These are phyloP conservation scores for Suhomyces xylopsoci DNA, from an alignment of 805 yeast genomes.

Conservation along the genomic window DNA sequence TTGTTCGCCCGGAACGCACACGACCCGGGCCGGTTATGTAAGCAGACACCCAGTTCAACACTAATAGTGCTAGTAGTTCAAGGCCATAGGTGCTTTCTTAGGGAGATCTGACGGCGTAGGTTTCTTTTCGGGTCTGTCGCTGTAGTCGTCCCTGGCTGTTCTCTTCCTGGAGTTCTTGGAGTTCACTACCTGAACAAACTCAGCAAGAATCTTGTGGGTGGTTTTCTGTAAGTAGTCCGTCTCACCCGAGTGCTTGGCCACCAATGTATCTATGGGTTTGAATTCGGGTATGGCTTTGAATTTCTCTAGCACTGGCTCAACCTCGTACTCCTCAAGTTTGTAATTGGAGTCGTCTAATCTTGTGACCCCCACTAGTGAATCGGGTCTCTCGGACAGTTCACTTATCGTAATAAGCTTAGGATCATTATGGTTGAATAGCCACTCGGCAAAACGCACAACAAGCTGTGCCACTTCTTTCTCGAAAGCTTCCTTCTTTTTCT, in stretches of 20 bases:
- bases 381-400: neutral
- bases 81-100: neutral
- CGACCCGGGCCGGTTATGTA: neutral
- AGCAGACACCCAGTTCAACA: neutral
- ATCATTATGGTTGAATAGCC: conserved; percentile 11
- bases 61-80: conserved; percentile 4
- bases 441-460: conserved; percentile 12
- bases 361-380: neutral
- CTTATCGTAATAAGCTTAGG: neutral
- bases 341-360: neutral
- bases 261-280: neutral
- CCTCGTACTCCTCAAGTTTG: neutral
- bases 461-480: conserved; percentile 11
- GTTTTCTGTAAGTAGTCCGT: neutral
- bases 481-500: conserved; percentile 8
- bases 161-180: conserved; percentile 6
- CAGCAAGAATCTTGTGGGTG: neutral
- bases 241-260: neutral
- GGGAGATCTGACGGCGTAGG: neutral
- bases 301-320: neutral
- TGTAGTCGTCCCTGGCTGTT: conserved; percentile 1
- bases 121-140: conserved; percentile 3
- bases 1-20: neutral
- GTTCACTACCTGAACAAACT: neutral
- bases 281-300: neutral